phyloP scores from a whole-genome alignment of 345 rosid species.

The Salix arbutifolia region DNA sequence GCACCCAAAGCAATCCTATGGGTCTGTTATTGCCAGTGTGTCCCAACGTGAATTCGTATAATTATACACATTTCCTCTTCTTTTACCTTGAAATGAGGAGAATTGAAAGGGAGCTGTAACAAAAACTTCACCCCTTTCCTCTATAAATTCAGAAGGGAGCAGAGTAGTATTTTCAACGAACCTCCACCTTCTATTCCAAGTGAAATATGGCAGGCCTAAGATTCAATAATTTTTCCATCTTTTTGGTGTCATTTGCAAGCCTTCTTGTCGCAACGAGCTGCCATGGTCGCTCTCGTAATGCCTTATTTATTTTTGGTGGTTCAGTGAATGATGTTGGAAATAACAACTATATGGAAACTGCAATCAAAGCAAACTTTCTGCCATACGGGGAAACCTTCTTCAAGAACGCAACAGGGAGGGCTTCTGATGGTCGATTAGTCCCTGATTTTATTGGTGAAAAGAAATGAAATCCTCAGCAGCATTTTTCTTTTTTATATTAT shows the following conservation, averaged over 20 bases:
- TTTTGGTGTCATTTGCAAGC: background rate
- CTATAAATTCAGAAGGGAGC: too few relatives aligned
- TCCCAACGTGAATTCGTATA: too few relatives aligned
- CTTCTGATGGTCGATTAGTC: conserved; percentile 26
- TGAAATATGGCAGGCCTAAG: background rate
- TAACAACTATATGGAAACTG: conserved; percentile 29
- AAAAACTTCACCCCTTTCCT: too few relatives aligned
- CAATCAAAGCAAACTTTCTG: conserved; percentile 19
- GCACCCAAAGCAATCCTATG: too few relatives aligned
- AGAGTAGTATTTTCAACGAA: too few relatives aligned
- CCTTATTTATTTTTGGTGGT: conserved; percentile 37
- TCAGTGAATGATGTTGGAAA: conserved; percentile 34
- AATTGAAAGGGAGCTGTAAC: too few relatives aligned
- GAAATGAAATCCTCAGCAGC: too few relatives aligned
- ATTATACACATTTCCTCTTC: too few relatives aligned
- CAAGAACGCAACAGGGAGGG: conserved; percentile 24
- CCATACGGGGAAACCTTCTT: conserved; percentile 35
- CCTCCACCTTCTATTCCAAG: too few relatives aligned
- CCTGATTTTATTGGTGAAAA: conserved; percentile 27
- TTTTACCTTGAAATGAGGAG: too few relatives aligned
- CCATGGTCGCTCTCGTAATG: background rate
- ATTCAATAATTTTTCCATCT: background rate
- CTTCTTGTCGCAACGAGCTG: background rate
- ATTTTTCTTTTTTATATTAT: too few relatives aligned
- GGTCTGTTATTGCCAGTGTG: too few relatives aligned